These are phyloP conservation scores for Vigna radiata DNA, from an alignment of 306 rosid genomes.

Conservation along the genomic window DNA sequence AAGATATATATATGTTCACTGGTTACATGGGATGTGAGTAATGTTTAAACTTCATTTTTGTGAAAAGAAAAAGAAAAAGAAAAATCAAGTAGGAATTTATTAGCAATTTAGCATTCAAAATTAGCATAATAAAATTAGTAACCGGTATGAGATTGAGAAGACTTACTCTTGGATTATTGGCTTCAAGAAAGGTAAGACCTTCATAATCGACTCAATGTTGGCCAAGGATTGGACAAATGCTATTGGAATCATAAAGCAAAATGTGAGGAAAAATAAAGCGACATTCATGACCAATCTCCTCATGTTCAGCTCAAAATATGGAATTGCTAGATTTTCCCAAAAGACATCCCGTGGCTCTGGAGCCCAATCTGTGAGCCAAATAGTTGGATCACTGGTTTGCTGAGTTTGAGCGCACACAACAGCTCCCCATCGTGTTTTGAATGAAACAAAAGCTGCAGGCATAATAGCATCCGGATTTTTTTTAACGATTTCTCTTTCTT, in stretches of 20 bases:
- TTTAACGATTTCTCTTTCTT: slow-evolving; percentile 70
- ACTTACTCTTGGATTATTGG: slow-evolving; percentile 71
- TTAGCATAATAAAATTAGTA: neutral
- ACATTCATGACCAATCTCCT: slow-evolving; percentile 69
- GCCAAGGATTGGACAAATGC: slow-evolving; percentile 93
- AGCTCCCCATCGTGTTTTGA: slow-evolving; percentile 89
- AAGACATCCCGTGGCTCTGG: slow-evolving; percentile 87
- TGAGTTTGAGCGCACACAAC: slow-evolving; percentile 97
- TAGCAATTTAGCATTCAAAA: neutral
- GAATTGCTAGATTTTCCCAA: slow-evolving; percentile 92
- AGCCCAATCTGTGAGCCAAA: slow-evolving; percentile 98
- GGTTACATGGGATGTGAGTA: neutral
- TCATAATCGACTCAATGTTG: slow-evolving; percentile 77
- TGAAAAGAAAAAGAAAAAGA: too few species aligned
- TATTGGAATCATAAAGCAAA: slow-evolving; percentile 90
- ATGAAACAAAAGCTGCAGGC: slow-evolving; percentile 96
- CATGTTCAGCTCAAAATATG: slow-evolving; percentile 73
- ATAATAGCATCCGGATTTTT: slow-evolving; percentile 67
- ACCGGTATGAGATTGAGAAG: slow-evolving; percentile 35
- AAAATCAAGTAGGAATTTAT: too few species aligned
- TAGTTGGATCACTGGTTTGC: slow-evolving; percentile 77
- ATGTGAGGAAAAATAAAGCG: slow-evolving; percentile 65
- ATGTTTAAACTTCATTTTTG: too few species aligned
- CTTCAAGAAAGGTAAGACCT: slow-evolving; percentile 83
- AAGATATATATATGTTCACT: neutral